Percentiles rank a stretch among this genome's conserved stretches.
Conservation (phyloP, 2,329 filamentous ascomycete genomes). For the Corniculantispora saksenae region DNA sequence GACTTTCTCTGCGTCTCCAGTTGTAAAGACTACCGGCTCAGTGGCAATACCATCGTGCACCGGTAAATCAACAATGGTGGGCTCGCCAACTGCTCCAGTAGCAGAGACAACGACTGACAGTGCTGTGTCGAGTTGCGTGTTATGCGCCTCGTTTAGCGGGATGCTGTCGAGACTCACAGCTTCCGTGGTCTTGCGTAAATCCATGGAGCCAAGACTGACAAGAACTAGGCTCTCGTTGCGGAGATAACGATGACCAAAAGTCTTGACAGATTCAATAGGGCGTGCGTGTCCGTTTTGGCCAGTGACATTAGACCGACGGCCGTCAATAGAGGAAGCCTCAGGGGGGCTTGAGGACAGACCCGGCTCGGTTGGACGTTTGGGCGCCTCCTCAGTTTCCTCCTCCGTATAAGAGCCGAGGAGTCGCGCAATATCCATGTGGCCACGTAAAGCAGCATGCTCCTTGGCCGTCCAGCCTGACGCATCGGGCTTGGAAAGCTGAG, state of each 20-base stretch:
- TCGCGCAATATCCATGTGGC: slow-evolving; percentile 79
- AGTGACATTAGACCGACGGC: slow-evolving; percentile 52
- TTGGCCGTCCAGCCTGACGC: slow-evolving; percentile 91
- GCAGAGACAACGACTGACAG: slow-evolving; percentile 90
- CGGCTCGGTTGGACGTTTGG: slow-evolving; percentile 28
- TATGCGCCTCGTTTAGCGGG: slow-evolving; percentile 82
- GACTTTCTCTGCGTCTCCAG: slow-evolving; percentile 74
- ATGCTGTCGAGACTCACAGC: slow-evolving; percentile 88
- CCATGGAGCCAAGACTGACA: slow-evolving; percentile 93
- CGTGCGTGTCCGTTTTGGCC: slow-evolving; percentile 48
- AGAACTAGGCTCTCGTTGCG: slow-evolving; percentile 86
- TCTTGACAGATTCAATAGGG: slow-evolving; percentile 78
- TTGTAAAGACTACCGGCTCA: slow-evolving; percentile 88
- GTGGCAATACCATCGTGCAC: slow-evolving; percentile 93
- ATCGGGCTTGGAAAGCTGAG: slow-evolving; percentile 73
- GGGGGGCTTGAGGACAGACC: slow-evolving; percentile 30
- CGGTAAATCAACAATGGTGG: slow-evolving; percentile 86
- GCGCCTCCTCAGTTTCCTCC: slow-evolving; percentile 31
- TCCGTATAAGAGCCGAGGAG: slow-evolving; percentile 59
- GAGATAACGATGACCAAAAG: slow-evolving; percentile 93
- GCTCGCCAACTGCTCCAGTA: slow-evolving; percentile 79
- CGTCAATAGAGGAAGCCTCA: slow-evolving; percentile 62
- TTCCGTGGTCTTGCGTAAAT: slow-evolving; percentile 77
- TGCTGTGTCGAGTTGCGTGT: slow-evolving; percentile 90
- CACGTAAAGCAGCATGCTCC: slow-evolving; percentile 88